Evolutionary conservation across 441 rosid genomes (phyloP), one percentile per base, ranked within the genome.

Genomic region (Erodium moschatum): DNA sequence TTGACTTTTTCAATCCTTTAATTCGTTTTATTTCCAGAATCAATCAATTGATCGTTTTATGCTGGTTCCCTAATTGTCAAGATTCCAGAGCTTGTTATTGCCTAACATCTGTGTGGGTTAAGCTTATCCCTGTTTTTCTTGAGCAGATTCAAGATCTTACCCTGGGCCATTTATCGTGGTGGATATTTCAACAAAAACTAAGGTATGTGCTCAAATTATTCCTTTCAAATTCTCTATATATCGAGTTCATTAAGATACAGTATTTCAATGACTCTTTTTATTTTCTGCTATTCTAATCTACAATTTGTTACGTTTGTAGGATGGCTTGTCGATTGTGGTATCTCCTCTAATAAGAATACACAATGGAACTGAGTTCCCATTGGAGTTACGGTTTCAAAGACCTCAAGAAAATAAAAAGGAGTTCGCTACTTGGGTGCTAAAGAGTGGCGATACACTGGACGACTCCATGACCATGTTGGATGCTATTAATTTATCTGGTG

Each of bases 151-250:
- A 71, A 87, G 80, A 83, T 85, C 86, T 77, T 83, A 83, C 73
- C 99, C 97, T 52, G 99, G 99, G 68, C 99, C 99, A 13, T 84
- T 89, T 79, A 60, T 94, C 78, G 88, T 94, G 62, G 83, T 88
- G 73, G 96, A 89, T 74, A 73, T 87, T 74, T 82, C 84, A 74
- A 86, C 88, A 69, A 85, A 78, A 74, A 70, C 81, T 66, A 90
- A 86, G 97, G 99, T 94, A 80, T 60, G 61, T 79, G 27, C 76
- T 67, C 71, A 40, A 69, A 72, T 65, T 66, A 58, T 61, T 72
- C 19, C 35, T 38, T 58, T 67, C 46, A 18, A 46, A 42, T 19
- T 63, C 33, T n/a, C 54, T 33, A 12, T 54, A 15, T 65, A 33
- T 29, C 42, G 10, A 38, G 42, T 38, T 38, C 6, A 38, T 38